Evolutionary conservation across 148 eudicot species (phyloP).

Genomic region (Vaccinium corymbosum): DNA sequence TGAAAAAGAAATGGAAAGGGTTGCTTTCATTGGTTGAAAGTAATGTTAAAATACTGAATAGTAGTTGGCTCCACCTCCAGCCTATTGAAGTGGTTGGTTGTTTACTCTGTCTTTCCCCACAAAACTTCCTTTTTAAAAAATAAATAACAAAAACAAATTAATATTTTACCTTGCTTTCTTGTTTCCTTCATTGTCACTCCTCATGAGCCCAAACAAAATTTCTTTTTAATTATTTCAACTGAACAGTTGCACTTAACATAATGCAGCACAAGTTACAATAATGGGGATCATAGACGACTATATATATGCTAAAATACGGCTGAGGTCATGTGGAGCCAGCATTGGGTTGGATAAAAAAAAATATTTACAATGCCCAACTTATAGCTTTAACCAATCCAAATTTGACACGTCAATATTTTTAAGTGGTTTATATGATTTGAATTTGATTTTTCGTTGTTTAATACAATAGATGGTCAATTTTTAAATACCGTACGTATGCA

Average conservation of each 20-base stretch:
- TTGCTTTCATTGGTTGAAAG: conserved; percentile 14
- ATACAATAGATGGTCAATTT: background rate
- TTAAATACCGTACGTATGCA: background rate
- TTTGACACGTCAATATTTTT: background rate
- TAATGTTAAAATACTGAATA: conserved; percentile 1
- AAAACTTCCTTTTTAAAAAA: background rate
- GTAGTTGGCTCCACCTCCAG: conserved; percentile 17
- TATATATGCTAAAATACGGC: background rate
- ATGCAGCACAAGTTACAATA: conserved; percentile 19
- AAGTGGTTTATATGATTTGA: background rate
- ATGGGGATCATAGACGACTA: background rate
- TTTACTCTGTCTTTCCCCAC: conserved; percentile 18
- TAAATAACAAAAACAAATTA: background rate
- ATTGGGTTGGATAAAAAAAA: background rate
- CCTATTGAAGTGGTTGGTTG: conserved; percentile 16
- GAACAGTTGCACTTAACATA: background rate
- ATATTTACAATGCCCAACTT: background rate
- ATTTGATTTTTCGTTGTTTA: background rate
- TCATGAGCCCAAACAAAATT: conserved; percentile 1
- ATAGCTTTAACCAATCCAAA: background rate
- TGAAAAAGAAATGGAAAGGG: conserved; percentile 10
- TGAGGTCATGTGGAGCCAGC: conserved; percentile 10
- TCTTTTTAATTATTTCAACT: background rate
- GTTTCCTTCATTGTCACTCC: conserved; percentile 14
- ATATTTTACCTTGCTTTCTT: background rate